A percentile compares a stretch with the other conserved stretches of the same genome.
Evolutionary conservation across 2,329 filamentous ascomycete genomes (phyloP).

Genomic region (Albophoma yamanashiensis): DNA sequence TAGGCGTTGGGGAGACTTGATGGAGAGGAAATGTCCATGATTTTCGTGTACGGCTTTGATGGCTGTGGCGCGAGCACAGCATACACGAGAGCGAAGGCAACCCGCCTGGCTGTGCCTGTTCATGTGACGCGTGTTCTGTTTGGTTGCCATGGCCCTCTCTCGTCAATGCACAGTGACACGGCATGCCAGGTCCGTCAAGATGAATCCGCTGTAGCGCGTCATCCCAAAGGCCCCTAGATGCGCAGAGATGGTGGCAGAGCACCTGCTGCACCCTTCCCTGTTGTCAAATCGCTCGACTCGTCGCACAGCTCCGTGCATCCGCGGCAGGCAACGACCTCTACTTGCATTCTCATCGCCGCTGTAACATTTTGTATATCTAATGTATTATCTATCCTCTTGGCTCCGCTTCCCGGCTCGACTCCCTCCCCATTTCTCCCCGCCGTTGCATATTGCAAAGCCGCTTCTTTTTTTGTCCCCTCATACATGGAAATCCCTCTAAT

Average conservation of each 20-base stretch:
- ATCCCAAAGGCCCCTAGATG: neutral
- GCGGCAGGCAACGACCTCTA: too few relatives aligned
- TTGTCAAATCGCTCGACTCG: neutral
- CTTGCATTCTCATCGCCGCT: neutral
- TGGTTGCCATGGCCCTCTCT: neutral
- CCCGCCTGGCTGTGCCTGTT: neutral
- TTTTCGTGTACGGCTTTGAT: neutral
- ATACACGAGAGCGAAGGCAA: neutral
- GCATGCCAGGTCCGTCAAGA: neutral
- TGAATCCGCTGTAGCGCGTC: neutral
- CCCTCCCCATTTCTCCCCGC: neutral
- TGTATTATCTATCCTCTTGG: neutral
- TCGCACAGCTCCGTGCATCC: neutral
- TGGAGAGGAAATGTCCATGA: constrained; percentile 4
- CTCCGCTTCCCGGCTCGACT: neutral
- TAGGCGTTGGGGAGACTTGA: constrained; percentile 19
- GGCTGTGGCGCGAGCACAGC: neutral
- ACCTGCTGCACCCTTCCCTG: neutral
- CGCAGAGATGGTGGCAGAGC: neutral
- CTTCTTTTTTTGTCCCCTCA: too few relatives aligned
- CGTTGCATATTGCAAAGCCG: neutral
- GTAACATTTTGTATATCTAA: neutral
- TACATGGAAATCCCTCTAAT: neutral
- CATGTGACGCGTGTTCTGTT: neutral
- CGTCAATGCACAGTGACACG: neutral